Evolutionary conservation across 1,284 basidiomycete species (phyloP), one percentile per base, ranked within the genome.

Genomic region (Malassezia japonica): DNA sequence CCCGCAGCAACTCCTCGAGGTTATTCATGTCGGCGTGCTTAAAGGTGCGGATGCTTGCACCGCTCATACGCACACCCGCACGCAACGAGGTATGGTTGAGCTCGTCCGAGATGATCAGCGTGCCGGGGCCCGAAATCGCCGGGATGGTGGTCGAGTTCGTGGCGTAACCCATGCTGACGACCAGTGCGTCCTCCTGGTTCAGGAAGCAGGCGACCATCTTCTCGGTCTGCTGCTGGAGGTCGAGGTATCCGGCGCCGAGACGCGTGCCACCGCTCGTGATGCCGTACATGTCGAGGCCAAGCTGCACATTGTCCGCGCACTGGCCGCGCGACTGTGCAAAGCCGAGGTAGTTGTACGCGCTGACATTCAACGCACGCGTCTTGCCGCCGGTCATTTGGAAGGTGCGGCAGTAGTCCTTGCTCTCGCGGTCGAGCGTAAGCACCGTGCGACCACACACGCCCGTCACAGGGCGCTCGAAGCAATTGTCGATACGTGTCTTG

Each of bases 341-440:
- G 5, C 94, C 92, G 64, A 99, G 87, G 73, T 99, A 99, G 77
- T 99, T 99, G 79, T 99, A 98, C 5, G 90, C 95, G 8, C 89
- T 92, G 62, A 96, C 84, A 75, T 99, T 99, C 65, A 99, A 83
- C 0, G 84, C 86, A 50, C 90, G 86, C 12, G 74, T 75, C 1
- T 88, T 91, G 34, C 80, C 81, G 56, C 90, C 92, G 1, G 86
- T 85, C 60, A 85, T 78, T 35, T 82, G 75, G 61, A 89, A 86
- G 6, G 83, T 84, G 67, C 81, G 78, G 76, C 88, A 86, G 77
- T 84, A 83, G 75, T 96, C 86, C 45, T 81, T 76, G 3, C 87
- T 86, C 58, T 81, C 79, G 41, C 92, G 85, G 76, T 98, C 89
- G 39, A 90, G 81, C 49, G 86, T 79, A 44, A 84, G 75, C 63